phyloP scores from a whole-genome alignment of 2,329 filamentous ascomycete species.

The Colletotrichum scovillei region DNA sequence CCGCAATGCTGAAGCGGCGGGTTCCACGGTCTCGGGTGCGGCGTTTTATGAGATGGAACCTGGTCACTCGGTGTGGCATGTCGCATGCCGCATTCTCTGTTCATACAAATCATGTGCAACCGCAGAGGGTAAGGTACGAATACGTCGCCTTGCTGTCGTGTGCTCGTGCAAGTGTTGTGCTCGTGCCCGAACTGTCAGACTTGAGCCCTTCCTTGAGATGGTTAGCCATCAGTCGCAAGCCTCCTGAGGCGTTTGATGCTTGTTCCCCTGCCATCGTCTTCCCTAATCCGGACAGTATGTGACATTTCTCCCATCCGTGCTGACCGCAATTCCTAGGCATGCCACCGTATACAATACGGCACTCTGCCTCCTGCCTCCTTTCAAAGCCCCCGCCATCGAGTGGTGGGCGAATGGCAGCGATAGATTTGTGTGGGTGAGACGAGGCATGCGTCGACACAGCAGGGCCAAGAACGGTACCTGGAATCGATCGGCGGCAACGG shows the following conservation, averaged over 20 bases:
- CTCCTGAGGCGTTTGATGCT: background rate
- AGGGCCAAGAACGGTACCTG: slow-evolving; percentile 31
- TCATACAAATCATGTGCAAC: no score
- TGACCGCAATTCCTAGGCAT: background rate
- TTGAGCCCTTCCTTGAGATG: background rate
- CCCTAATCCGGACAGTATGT: background rate
- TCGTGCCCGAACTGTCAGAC: background rate
- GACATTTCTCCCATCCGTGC: background rate
- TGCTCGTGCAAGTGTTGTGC: slow-evolving; percentile 4
- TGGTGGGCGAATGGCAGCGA: background rate
- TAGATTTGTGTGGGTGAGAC: background rate
- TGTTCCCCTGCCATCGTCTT: background rate
- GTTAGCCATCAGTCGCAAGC: background rate
- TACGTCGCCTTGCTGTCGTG: background rate
- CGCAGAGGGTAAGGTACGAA: background rate
- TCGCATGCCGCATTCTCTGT: no score
- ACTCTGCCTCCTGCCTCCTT: background rate
- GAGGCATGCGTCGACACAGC: slow-evolving; percentile 12
- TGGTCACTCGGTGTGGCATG: slow-evolving; percentile 11
- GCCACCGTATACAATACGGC: background rate
- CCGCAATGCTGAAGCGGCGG: background rate
- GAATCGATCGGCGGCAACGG: slow-evolving; percentile 19
- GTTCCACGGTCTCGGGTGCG: slow-evolving; percentile 24
- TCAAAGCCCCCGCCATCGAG: background rate
- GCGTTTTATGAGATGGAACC: slow-evolving; percentile 25